phyloP scores from a whole-genome alignment of 371 early-diverging fungal species.

The Lichtheimia corymbifera region DNA sequence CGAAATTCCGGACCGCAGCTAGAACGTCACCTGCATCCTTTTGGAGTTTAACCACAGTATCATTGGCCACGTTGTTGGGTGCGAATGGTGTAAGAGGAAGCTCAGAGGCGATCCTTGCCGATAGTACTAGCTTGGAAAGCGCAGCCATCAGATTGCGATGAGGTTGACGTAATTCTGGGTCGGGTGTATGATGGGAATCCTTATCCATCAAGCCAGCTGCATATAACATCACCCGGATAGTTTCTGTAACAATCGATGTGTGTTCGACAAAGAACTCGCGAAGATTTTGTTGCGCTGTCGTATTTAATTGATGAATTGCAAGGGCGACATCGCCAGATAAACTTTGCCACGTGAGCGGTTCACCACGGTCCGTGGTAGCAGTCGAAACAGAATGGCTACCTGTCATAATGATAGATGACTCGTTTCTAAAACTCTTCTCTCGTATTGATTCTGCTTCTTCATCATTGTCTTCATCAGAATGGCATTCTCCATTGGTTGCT shows the following conservation, averaged over 20 bases:
- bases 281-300: conserved; percentile 58
- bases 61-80: not conserved
- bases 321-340: conserved; percentile 60
- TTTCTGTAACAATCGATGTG: conserved; percentile 62
- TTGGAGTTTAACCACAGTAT: conserved; percentile 25
- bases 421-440: not conserved
- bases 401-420: not conserved
- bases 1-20: conserved; percentile 74
- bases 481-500: too few relatives aligned
- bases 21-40: conserved; percentile 64
- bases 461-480: not conserved
- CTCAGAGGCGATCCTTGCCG: conserved; percentile 80
- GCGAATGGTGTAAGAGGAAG: conserved; percentile 1
- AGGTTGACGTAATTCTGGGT: conserved; percentile 64
- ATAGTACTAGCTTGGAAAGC: conserved; percentile 79
- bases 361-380: conserved; percentile 3
- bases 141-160: conserved; percentile 76
- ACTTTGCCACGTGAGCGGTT: conserved; percentile 54
- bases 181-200: conserved; percentile 64
- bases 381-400: conserved; percentile 7
- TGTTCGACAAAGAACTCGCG: conserved; percentile 14
- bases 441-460: conserved; percentile 17
- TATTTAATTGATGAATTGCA: conserved; percentile 65
- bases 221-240: conserved; percentile 85
- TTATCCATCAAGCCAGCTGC: conserved; percentile 76